Base-by-base conservation (phyloP, 108 stramenopile genomes). In the Discostella stelligeroides region DNA sequence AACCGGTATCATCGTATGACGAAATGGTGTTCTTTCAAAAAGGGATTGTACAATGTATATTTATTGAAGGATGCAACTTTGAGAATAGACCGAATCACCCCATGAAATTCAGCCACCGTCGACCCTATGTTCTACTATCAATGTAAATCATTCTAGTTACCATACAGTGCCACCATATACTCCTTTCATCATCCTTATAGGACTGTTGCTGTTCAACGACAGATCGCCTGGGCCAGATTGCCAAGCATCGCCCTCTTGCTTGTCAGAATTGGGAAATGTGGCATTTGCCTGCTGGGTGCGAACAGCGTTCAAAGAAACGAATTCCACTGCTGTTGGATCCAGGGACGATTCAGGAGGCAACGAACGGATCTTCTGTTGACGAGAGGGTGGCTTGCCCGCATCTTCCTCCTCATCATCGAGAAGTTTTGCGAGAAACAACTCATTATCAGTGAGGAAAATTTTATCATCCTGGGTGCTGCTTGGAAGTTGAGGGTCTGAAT, bases 401-500 rank as follows among this genome's bases (percentile, higher is more conserved):
- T 65, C 69, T 2, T 79, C 78, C 10, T 79, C 78, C 51, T 79
- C 78, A 49, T 77, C 76, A 65, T 79, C 78, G 34, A 79, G 78
- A 43, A 79, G 78, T 56, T 72, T 79, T 0, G 78, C 68, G 28
- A 79, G 70, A 3, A 79, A 27, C 50, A 78, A 47, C 41, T 79
- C 71, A 46, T 79, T 72, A n/a, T 72, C 66, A 37, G 60, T 39
- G 0, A 68, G 58, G 49, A 68, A 72, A 34, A 18, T 15, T 41
- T 42, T 47, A 47, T 72, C 66, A 46, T 67, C 60, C 23, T 60
- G 58, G 23, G 51, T 48, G 10, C 55, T 45, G 55, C 38, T 28
- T 37, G 37, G 17, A 39, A 20, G 37, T 42, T 64, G 63, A 59
- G 46, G 42, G 25, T 66, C 60, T 34, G 66, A 41, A 11, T 59